Evolutionary conservation across 495 filamentous ascomycete species (phyloP).

Genomic region (Friedmanniomyces simplex): DNA sequence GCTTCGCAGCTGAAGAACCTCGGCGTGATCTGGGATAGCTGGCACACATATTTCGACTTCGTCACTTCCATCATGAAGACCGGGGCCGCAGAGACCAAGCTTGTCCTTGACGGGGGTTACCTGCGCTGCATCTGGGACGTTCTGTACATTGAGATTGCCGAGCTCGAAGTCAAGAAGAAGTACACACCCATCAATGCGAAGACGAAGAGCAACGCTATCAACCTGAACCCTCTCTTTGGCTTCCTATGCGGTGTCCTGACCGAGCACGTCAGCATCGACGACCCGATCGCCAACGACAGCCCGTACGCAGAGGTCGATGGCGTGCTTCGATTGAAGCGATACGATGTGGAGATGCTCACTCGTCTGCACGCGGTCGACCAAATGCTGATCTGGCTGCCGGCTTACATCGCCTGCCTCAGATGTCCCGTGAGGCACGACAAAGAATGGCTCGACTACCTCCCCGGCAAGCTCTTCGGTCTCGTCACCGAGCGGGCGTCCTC

Average conservation of each 20-base stretch:
- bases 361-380: neutral
- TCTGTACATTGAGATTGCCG: neutral
- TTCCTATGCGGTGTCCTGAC: neutral
- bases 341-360: neutral
- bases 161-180: neutral
- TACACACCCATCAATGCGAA: neutral
- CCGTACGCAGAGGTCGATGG: neutral
- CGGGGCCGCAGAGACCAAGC: neutral
- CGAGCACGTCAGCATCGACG: neutral
- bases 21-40: neutral
- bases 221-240: neutral
- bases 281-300: neutral
- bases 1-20: neutral
- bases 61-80: neutral
- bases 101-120: neutral
- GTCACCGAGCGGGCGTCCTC: neutral
- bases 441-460: neutral
- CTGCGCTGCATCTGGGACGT: neutral
- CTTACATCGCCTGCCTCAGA: neutral
- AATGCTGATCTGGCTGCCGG: neutral
- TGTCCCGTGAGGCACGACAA: neutral
- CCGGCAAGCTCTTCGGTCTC: constrained; percentile 1
- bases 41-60: constrained; percentile 3
- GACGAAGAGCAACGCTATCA: neutral
- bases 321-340: neutral